Evolutionary conservation across 345 rosid genomes (phyloP).

Genomic region (Eucalyptus paniculata): DNA sequence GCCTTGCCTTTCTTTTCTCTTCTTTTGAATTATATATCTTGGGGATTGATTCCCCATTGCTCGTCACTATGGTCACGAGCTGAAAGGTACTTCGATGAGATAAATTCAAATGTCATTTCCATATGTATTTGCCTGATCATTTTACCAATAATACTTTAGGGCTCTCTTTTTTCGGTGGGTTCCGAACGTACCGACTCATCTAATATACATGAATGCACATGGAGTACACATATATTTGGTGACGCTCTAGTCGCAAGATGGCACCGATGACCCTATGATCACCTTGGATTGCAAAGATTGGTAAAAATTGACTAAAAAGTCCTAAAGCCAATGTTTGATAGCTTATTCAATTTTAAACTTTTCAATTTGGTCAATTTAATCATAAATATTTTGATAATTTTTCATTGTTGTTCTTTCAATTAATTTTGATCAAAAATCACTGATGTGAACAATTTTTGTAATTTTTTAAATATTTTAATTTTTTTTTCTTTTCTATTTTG

Average conservation of each 20-base stretch:
- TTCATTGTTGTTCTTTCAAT: background rate
- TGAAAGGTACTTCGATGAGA: background rate
- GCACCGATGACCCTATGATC: background rate
- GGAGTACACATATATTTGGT: background rate
- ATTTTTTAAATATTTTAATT: rapidly evolving
- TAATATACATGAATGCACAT: background rate
- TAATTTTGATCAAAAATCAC: background rate
- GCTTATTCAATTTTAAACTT: no score
- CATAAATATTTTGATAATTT: rapidly evolving
- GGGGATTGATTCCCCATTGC: background rate
- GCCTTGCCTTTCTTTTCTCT: background rate
- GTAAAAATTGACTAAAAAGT: background rate
- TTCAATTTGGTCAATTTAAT: background rate
- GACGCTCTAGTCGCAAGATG: background rate
- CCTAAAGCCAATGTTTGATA: no score
- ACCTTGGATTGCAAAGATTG: background rate
- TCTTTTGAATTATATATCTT: background rate
- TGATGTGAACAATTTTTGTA: background rate
- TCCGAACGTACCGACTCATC: rapidly evolving
- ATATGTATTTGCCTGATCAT: background rate
- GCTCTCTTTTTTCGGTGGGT: background rate
- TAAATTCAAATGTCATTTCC: background rate
- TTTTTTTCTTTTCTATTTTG: no score
- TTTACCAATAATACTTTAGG: background rate
- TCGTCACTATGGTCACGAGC: background rate